Evolutionary conservation across 139 green algal species (phyloP).

Genomic region (Pleodorina starrii): DNA sequence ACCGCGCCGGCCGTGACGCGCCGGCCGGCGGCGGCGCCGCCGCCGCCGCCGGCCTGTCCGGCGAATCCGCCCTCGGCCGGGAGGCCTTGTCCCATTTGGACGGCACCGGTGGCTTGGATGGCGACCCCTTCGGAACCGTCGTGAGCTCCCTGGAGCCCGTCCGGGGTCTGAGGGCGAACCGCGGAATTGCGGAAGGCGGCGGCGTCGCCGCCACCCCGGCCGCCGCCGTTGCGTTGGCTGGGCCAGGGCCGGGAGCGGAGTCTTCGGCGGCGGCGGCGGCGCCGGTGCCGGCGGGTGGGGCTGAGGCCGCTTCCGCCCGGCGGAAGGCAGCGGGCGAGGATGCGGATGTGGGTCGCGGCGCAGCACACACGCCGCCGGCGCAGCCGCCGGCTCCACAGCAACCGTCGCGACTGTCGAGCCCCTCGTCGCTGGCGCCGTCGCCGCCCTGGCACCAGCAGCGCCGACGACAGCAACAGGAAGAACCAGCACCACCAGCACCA

Average conservation of each 20-base stretch:
- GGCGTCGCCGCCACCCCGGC: neutral
- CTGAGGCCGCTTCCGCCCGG: neutral
- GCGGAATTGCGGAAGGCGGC: neutral
- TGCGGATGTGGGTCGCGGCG: neutral
- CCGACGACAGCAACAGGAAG: neutral
- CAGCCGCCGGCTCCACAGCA: neutral
- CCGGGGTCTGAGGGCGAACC: neutral
- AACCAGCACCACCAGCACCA: neutral
- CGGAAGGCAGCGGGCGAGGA: neutral
- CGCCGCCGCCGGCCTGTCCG: neutral
- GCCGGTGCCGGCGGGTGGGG: neutral
- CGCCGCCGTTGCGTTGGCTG: neutral
- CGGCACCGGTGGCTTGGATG: neutral
- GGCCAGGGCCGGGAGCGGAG: neutral
- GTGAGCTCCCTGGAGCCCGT: conserved; percentile 4
- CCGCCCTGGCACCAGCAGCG: neutral
- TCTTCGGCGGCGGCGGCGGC: neutral
- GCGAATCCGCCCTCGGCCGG: neutral
- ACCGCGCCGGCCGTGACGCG: too few species aligned
- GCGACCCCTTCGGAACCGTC: neutral
- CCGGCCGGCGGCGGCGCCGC: neutral
- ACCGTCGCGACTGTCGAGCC: neutral
- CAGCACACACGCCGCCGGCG: neutral
- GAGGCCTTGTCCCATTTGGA: neutral
- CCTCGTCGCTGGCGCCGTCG: neutral